Evolutionary conservation across 2,329 filamentous ascomycete genomes (phyloP).

Genomic region (Alternaria rosae): DNA sequence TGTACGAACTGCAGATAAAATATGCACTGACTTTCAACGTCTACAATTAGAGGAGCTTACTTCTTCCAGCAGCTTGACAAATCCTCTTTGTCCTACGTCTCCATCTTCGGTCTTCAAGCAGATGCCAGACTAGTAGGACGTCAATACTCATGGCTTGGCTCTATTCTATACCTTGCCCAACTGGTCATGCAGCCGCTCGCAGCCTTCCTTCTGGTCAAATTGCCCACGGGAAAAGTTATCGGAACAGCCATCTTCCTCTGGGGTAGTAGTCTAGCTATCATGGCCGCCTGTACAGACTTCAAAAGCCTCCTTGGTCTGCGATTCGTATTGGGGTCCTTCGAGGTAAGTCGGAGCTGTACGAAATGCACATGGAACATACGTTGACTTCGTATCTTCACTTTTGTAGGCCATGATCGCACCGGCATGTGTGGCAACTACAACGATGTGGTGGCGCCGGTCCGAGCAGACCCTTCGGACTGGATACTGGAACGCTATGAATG

Average conservation of each 20-base stretch:
- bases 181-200: conserved; percentile 61
- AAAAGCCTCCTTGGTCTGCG: conserved; percentile 46
- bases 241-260: conserved; percentile 59
- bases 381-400: conserved; percentile 51
- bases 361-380: background rate
- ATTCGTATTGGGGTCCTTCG: conserved; percentile 54
- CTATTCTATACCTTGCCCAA: conserved; percentile 65
- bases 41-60: conserved; percentile 55
- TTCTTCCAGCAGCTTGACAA: conserved; percentile 67
- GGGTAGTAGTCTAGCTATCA: conserved; percentile 62
- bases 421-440: conserved; percentile 64
- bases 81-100: conserved; percentile 51
- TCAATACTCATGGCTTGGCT: conserved; percentile 67
- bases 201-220: conserved; percentile 63
- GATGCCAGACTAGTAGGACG: conserved; percentile 58
- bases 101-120: conserved; percentile 59
- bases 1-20: background rate
- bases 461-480: conserved; percentile 65
- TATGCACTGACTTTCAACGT: background rate
- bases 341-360: background rate
- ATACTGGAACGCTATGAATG: conserved; percentile 69
- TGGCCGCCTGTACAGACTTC: conserved; percentile 58
- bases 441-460: conserved; percentile 67
- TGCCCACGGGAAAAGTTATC: conserved; percentile 67
- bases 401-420: conserved; percentile 52